Evolutionary conservation across 1,284 basidiomycete genomes (phyloP), one percentile per base, ranked within the genome.

Genomic region (Marasmius sp.): DNA sequence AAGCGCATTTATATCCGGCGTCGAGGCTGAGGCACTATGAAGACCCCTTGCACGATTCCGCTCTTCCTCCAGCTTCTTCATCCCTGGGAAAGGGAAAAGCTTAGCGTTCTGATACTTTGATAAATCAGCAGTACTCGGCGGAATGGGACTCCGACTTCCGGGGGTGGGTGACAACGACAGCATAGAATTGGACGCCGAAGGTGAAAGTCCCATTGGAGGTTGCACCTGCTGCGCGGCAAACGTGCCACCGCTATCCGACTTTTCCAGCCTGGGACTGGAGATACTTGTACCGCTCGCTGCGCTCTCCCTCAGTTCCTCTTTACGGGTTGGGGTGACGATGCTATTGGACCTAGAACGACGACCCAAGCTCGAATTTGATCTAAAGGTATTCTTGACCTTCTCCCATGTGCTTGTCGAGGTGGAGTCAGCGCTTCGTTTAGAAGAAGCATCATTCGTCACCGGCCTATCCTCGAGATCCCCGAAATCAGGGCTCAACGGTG

Each of bases 21-120:
- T 85, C 6, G 89, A 89, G 2, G 84, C 79, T 0, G 87, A 87
- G 14, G 77, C 70, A 71, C 75, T 55, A 72, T 73, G 78, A 50
- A 85, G 71, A 3, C 80, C 83, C 63, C 82, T 83, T 54, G 79
- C 80, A 47, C 85, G 82, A 63, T 81, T 84, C 53, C 86, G 82
- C 69, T 89, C 85, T 69, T 91, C 88, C 71, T 93, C 89, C 38
- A 94, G 80, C 66, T 84, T 84, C 65, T 85, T 82, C 69, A 95
- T 89, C 37, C 91, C 93, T 6, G 94, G 93, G 81, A 96, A 96
- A 0, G 94, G 94, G 72, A 92, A 92, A 20, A 96, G 79, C 72
- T 96, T 96, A 36, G 89, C 82, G 68, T 92, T 88, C 59, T 83
- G 82, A 72, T 94, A 93, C 69, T 85, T 81, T 10, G 77, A 72